Percentiles rank a stretch among this genome's conserved stretches.
Conservation (phyloP, 306 rosid species). For the Vachellia collinsii region DNA sequence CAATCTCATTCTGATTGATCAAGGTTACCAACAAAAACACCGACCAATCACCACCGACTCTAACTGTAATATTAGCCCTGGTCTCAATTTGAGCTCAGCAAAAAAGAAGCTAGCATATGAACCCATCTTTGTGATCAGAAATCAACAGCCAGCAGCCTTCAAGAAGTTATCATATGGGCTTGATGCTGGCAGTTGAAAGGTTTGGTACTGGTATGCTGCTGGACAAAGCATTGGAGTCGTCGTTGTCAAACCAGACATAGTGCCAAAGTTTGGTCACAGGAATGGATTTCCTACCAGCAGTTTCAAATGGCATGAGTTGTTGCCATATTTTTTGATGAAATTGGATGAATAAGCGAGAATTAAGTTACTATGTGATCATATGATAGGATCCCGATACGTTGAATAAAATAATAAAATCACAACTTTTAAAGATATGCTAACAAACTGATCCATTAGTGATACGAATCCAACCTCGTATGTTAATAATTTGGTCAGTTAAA, state of each 20-base stretch:
- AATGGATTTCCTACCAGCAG: conserved; percentile 75
- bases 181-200: conserved; percentile 73
- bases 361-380: not conserved
- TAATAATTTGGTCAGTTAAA: too few relatives aligned
- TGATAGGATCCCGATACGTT: too few relatives aligned
- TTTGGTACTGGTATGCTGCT: conserved; percentile 60
- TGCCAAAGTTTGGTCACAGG: conserved; percentile 46
- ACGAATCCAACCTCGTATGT: too few relatives aligned
- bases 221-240: conserved; percentile 53
- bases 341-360: not conserved
- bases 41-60: conserved; percentile 12
- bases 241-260: not conserved
- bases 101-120: conserved; percentile 27
- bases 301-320: conserved; percentile 23
- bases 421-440: too few relatives aligned
- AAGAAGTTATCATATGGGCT: conserved; percentile 80
- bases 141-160: conserved; percentile 84
- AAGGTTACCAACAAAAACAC: conserved; percentile 15
- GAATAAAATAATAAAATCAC: too few relatives aligned
- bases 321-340: conserved; percentile 17
- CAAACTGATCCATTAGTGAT: too few relatives aligned
- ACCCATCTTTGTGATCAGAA: conserved; percentile 14
- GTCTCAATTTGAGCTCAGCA: conserved; percentile 28
- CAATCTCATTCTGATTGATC: conserved; percentile 9
- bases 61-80: conserved; percentile 11